Evolutionary conservation across 305 asterid species (phyloP), one percentile per base, ranked within the genome.

Genomic region (Solanum hybrid): DNA sequence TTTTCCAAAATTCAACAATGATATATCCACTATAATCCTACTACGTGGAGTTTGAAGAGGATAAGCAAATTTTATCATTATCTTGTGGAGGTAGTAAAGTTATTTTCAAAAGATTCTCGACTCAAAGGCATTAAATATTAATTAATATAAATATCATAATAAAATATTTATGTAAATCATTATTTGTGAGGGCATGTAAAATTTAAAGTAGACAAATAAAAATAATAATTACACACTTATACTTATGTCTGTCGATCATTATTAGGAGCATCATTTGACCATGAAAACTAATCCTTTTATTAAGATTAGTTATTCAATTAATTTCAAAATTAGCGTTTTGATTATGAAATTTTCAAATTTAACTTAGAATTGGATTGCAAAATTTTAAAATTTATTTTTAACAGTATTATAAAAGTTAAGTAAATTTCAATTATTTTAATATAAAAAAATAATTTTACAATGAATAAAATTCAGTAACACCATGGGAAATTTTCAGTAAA

Each of bases 1-100:
- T 51, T 51, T 6, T 51, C 6, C n/a, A 51, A 51, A 51, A 51
- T 51, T 51, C 22, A 51, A 51, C n/a, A 51, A 46, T 46, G 7
- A 14, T 14, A 46, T 46, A 14, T 46, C 8, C 64, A 5, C 1
- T 14, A 16, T 14, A 56, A 56, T 56, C 2, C 10, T 17, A 51
- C 10, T 51, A 56, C 1, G 24, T 7, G 9, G 69, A 51, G n/a
- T 56, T 6, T 17, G 4, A 17, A 56, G n/a, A 51, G n/a, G 69
- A 17, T 56, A 34, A 34, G 1, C 24, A 6, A 6, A 17, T 56
- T 3, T 1, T 56, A 51, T 3, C 0, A 17, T 6, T 51, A 51
- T 16, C 66, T 16, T 16, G n/a, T 17, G 1, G 4, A 56, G 5
- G 1, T 56, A 17, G 0, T 0, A 3, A 6, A 17, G 8, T 17